Evolutionary conservation across 2,329 filamentous ascomycete genomes (phyloP).

Genomic region (Clarireedia paspali): DNA sequence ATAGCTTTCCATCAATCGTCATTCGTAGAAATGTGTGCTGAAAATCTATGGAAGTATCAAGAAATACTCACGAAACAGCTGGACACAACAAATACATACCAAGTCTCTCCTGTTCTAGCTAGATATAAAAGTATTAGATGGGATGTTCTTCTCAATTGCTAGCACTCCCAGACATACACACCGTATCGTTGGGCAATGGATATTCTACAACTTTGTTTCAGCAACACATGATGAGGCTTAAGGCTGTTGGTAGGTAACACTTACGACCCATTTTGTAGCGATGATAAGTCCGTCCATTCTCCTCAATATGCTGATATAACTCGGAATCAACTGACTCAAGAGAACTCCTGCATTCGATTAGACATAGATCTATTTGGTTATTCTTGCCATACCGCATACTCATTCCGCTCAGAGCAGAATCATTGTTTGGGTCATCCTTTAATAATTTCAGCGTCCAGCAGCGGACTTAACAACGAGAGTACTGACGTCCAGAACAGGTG

Average conservation of each 20-base stretch:
- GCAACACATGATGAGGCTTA: too few species aligned
- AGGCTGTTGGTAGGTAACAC: neutral
- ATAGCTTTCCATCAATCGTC: conserved; percentile 6
- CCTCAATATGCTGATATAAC: conserved; percentile 1
- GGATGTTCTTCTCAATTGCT: too few species aligned
- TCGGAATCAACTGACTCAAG: conserved; percentile 1
- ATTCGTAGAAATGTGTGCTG: conserved; percentile 2
- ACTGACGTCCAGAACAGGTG: neutral
- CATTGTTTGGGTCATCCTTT: neutral
- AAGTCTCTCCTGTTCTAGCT: conserved; percentile 4
- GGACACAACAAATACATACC: neutral
- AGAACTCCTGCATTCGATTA: neutral
- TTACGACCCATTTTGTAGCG: conserved; percentile 4
- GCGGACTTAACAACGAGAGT: too few species aligned
- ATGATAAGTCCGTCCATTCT: conserved; percentile 9
- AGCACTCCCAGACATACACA: neutral
- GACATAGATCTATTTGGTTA: neutral
- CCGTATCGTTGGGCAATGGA: conserved; percentile 3
- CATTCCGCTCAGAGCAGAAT: conserved; percentile 3
- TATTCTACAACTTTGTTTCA: neutral
- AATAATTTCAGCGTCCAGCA: too few species aligned
- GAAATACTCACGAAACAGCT: neutral
- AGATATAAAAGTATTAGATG: neutral
- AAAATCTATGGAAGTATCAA: neutral
- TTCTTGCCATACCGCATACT: neutral